These are phyloP conservation scores for Lupinus albus DNA, from an alignment of 306 rosid species.

Conservation along the genomic window DNA sequence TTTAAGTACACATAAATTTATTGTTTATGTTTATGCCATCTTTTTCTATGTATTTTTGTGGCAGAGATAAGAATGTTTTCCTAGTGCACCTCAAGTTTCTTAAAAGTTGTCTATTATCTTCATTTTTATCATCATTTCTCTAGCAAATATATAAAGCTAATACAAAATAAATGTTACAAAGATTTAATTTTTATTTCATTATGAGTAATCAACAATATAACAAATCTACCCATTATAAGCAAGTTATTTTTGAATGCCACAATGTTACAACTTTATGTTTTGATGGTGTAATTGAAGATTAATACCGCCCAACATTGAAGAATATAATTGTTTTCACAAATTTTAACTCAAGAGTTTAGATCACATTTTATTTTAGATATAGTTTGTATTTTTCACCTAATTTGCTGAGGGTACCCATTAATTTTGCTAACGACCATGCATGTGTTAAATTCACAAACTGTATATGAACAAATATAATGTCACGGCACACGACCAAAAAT, in stretches of 20 bases:
- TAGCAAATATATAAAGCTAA: background rate
- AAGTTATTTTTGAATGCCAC: background rate
- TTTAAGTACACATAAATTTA: conserved; percentile 3
- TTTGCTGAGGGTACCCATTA: background rate
- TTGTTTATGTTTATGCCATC: background rate
- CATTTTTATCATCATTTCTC: background rate
- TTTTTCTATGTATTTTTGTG: background rate
- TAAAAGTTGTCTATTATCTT: background rate
- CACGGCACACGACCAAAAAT: background rate
- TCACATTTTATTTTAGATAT: background rate
- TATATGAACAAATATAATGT: background rate
- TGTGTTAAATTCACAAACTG: background rate
- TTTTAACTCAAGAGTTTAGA: no score
- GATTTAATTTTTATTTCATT: background rate
- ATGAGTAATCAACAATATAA: background rate
- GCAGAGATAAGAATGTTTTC: background rate
- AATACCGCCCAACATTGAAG: background rate
- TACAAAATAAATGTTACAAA: background rate
- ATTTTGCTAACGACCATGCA: background rate
- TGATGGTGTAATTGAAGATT: background rate
- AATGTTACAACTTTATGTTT: background rate
- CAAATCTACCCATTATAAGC: background rate
- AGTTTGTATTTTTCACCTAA: background rate
- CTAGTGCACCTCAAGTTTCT: background rate
- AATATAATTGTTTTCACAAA: background rate